Evolutionary conservation across 148 eudicot genomes (phyloP), one percentile per base, ranked within the genome.

Genomic region (Fagopyrum tataricum): DNA sequence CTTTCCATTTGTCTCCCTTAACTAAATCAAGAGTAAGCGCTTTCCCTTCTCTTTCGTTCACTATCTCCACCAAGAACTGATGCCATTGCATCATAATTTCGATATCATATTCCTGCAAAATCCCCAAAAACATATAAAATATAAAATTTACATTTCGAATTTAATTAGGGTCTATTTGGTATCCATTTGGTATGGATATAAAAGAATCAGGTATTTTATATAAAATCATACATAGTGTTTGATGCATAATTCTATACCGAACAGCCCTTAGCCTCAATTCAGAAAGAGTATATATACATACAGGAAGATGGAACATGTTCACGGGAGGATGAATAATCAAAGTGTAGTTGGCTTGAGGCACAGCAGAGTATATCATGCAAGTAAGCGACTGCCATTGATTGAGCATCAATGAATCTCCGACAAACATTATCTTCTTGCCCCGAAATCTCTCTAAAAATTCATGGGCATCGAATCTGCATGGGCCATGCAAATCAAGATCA

Each of bases 381-480:
- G 79, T 82, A 7, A 87, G 84, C 24, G 88, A 87, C 76, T 81
- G 88, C 85, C 84, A 87, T 66, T 87, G 90, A 76, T 87, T 83
- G 7, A 85, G 74, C 58, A 86, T 83, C 10, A 87, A 76, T 17
- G 90, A 87, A 64, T 87, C 90, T 6, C 90, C 90, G 6, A 87
- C 88, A 77, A 87, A 87, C 84, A 87, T 39, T 11, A 87, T 74
- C 42, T 72, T 71, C 67, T 85, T 87, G 42, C 87, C 88, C 47
- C 76, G 42, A 39, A 40, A 72, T 39, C 64, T 72, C 14, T 4
- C 1, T 13, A 72, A 37, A 46, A 72, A 72, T 7, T 31, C 74
- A 11, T 37, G 74, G 62, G 74, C 74, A 44, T 72, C 59, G 21
- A 72, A 72, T 72, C 74, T 72, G 74, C 64, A 53, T 12, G 26